Base-by-base conservation (phyloP, 192 early-diverging fungal species). In the Entomortierella chlamydospora region DNA sequence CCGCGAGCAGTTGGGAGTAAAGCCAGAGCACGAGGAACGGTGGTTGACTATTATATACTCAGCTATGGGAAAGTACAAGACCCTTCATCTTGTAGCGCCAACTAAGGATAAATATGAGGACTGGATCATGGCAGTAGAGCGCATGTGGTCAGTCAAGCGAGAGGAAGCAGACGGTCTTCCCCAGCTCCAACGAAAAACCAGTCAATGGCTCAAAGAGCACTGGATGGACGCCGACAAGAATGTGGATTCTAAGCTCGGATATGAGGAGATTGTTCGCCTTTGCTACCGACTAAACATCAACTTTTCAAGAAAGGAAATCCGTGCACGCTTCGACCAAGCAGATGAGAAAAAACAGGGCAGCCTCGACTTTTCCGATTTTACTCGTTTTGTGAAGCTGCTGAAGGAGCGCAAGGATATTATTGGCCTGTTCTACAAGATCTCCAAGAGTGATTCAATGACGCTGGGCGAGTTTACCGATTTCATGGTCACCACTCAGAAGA, bases 381-480 rank as follows among this genome's bases (percentile, higher is more conserved):
- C 90, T 50, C 49, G 83, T 43, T 83, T 93, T 61, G 90, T 91
- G 43, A 79, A 85, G n/a, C 57, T 83, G 15, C 61, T 93, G 5
- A 86, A 88, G 50, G 88, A 86, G 53, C 83, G 92, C 34, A 83
- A 84, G 6, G 92, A 93, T 69, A 70, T 93, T 45, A 85, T 77
- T 28, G 63, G 81, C 29, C 56, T 93, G 29, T 93, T 91, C 76
- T 57, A 76, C 42, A 58, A 33, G 17, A 65, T 90, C 18, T 69
- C 86, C 8, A 77, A 57, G 37, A 58, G 51, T 1, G 57, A 81
- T 20, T 63, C 81, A 0, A 70, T 93, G 42, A 83, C 84, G 0
- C 73, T 68, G 8, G 67, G 80, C 1, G 86, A 92, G 64, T 93
- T 93, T 70, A 63, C 65, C 28, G 25, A 73, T 20, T 93, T 93